Conservation (phyloP, 176 grass and related monocot species). For the Melocanna baccifera region DNA sequence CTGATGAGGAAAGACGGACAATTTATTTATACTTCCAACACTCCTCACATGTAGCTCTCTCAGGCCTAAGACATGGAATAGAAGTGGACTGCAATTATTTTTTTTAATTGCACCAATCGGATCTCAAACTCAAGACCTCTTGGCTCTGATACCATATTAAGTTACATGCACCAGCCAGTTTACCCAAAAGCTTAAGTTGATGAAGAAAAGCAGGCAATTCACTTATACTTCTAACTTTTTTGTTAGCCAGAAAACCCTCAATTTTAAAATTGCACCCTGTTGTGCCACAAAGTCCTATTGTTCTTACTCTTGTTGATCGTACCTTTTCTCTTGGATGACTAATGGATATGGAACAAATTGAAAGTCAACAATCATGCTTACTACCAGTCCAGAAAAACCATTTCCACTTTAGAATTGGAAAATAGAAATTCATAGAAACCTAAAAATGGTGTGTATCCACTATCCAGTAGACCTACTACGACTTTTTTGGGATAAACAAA, state of each 20-base stretch:
- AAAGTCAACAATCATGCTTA: not conserved
- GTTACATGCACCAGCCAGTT: no score
- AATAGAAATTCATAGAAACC: not conserved
- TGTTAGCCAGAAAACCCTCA: not conserved
- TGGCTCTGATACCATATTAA: no score
- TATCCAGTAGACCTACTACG: not conserved
- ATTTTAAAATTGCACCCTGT: slow-evolving; percentile 1
- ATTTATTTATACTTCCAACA: no score
- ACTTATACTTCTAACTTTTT: not conserved
- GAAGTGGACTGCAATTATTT: no score
- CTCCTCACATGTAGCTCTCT: no score
- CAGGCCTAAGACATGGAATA: no score
- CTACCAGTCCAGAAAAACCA: not conserved
- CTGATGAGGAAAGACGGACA: no score
- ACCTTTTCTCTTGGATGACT: not conserved
- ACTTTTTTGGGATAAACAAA: not conserved
- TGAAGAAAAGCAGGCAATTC: no score
- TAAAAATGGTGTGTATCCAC: not conserved
- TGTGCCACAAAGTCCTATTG: not conserved
- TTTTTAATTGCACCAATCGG: no score
- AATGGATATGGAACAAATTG: not conserved
- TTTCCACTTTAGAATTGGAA: not conserved
- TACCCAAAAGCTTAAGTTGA: no score
- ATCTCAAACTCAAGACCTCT: no score
- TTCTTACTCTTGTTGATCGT: not conserved